These are phyloP conservation scores for Ascochyta rabiei DNA, from an alignment of 2,329 filamentous ascomycete species.

Conservation along the genomic window DNA sequence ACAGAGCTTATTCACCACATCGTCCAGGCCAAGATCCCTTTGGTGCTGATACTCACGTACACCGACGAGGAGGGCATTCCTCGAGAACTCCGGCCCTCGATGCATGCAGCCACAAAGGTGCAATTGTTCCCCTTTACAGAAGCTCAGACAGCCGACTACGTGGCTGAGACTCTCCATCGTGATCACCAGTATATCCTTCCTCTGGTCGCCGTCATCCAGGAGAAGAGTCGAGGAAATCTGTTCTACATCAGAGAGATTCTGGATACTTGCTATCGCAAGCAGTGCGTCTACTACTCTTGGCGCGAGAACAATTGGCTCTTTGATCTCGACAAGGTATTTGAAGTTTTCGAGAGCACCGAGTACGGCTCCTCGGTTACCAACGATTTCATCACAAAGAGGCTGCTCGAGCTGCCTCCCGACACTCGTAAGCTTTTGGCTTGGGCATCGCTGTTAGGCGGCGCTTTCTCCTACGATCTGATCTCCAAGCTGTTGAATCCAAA, in stretches of 20 bases:
- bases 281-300: slow-evolving; percentile 92
- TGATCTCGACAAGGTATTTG: slow-evolving; percentile 83
- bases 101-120: slow-evolving; percentile 64
- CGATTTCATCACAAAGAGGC: slow-evolving; percentile 78
- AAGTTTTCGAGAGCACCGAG: slow-evolving; percentile 78
- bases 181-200: slow-evolving; percentile 73
- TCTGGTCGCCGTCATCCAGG: slow-evolving; percentile 82
- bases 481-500: slow-evolving; percentile 77
- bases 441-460: slow-evolving; percentile 81
- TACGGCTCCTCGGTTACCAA: slow-evolving; percentile 81
- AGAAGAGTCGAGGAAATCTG: slow-evolving; percentile 85
- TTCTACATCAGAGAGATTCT: slow-evolving; percentile 94
- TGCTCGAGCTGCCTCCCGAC: slow-evolving; percentile 75
- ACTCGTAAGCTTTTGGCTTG: slow-evolving; percentile 83
- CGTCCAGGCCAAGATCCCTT: slow-evolving; percentile 75
- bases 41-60: slow-evolving; percentile 70
- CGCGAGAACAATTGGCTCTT: slow-evolving; percentile 78
- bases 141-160: slow-evolving; percentile 80
- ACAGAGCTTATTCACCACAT: slow-evolving; percentile 79
- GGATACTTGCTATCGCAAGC: slow-evolving; percentile 82
- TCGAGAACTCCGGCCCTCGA: slow-evolving; percentile 44
- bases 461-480: slow-evolving; percentile 83
- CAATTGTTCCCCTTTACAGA: slow-evolving; percentile 76
- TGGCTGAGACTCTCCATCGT: slow-evolving; percentile 79
- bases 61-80: slow-evolving; percentile 50